phyloP scores from a whole-genome alignment of 2,329 filamentous ascomycete species.

The Colletotrichum musae region DNA sequence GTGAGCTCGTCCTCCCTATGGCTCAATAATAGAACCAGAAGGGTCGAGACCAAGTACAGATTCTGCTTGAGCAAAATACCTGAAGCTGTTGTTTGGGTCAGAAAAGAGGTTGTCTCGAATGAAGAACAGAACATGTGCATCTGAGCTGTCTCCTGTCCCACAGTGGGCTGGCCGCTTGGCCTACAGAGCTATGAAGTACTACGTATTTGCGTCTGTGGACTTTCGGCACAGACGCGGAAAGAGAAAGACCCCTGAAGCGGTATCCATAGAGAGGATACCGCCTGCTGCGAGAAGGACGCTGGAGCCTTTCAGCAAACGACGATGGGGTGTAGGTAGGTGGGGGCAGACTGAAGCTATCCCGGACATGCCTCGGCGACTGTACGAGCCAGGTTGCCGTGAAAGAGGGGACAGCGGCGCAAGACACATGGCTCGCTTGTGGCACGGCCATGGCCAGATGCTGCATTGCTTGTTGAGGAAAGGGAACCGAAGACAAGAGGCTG shows the following conservation, averaged over 20 bases:
- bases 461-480: conserved; percentile 8
- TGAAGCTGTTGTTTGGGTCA: conserved; percentile 34
- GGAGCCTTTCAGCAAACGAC: conserved; percentile 4
- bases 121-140: conserved; percentile 19
- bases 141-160: conserved; percentile 4
- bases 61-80: conserved; percentile 6
- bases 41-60: not conserved
- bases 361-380: conserved; percentile 29
- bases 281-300: conserved; percentile 6
- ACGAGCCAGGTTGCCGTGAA: conserved; percentile 9
- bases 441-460: conserved; percentile 22
- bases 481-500: conserved; percentile 12
- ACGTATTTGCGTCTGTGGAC: conserved; percentile 20
- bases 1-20: not conserved
- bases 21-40: not conserved
- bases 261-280: conserved; percentile 18
- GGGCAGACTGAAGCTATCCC: conserved; percentile 38
- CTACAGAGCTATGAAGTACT: conserved; percentile 21
- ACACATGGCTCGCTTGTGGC: conserved; percentile 7
- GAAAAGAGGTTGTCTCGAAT: conserved; percentile 8
- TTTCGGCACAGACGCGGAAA: conserved; percentile 17
- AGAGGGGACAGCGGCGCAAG: conserved; percentile 12
- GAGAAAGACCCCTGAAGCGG: conserved; percentile 28
- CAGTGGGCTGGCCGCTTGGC: conserved; percentile 28
- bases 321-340: conserved; percentile 25